Evolutionary conservation across 192 early-diverging fungal species (phyloP), one percentile per base, ranked within the genome.

Genomic region (Podila clonocystis): DNA sequence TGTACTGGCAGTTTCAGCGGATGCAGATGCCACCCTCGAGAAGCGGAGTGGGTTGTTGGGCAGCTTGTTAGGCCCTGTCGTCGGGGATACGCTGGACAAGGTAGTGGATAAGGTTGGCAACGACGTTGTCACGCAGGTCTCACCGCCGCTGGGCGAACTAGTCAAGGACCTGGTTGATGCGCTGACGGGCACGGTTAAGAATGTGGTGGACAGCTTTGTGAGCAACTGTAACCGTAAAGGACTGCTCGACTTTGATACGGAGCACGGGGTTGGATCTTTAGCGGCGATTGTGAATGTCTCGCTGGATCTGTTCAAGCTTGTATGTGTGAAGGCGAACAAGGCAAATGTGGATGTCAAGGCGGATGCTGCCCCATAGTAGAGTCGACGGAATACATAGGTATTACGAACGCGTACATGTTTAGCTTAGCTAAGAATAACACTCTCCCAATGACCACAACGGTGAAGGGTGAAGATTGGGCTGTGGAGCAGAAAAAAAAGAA

Each of bases 191-290:
- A 45, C 58, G 9, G 68, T 70, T 45, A 62, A 60, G 58, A 62
- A n/a, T 28, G 59, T 70, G 38, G 68, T 70, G 19, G 68, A 70
- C n/a, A 60, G 68, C 48, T 70, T 70, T 62, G 68, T 70, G 28
- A 11, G 58, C 58, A 60, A 70, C 20, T 70, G 68, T 19, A 60
- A 70, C 38, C 68, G 68, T 3, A 70, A 70, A 38, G 68, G 68
- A 0, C 19, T 70, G 24, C 45, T 70, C 30, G 68, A 70, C 36
- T 68, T 68, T 55, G 67, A 68, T 59, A 68, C 67, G 22, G 67
- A 68, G 24, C 19, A 33, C 24, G 67, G 57, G 4, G 67, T 68
- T 4, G 67, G 67, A 0, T 24, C 57, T 13, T 15, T 68, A 57
- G 57, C 12, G 15, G 67, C 67, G 31, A 59, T 68, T n/a, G 19